These are phyloP conservation scores for Candida succiphila DNA, from an alignment of 805 yeast species.

Conservation along the genomic window DNA sequence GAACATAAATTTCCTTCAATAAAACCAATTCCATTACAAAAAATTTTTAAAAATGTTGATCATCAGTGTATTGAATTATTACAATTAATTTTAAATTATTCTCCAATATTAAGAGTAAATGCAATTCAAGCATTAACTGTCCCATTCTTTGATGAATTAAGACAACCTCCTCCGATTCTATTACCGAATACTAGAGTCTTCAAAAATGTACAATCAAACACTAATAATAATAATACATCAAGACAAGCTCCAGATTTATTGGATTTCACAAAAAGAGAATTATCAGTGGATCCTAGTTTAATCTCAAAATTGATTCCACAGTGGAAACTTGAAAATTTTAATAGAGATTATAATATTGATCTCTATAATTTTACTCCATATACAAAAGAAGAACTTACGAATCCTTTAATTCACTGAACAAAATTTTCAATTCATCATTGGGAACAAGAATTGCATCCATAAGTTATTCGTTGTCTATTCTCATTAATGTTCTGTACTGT, in stretches of 20 bases:
- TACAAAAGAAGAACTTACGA: slow-evolving; percentile 24
- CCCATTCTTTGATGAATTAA: slow-evolving; percentile 45
- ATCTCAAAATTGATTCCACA: slow-evolving; percentile 32
- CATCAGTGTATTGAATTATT: slow-evolving; percentile 46
- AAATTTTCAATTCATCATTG: no score
- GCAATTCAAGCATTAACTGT: slow-evolving; percentile 45
- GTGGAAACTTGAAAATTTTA: slow-evolving; percentile 16
- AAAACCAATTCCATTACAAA: slow-evolving; percentile 64
- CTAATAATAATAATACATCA: not conserved
- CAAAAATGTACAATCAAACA: slow-evolving; percentile 2
- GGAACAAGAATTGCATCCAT: no score
- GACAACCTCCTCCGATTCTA: slow-evolving; percentile 6
- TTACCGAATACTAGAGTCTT: slow-evolving; percentile 28
- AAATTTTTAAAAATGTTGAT: slow-evolving; percentile 52
- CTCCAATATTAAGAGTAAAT: slow-evolving; percentile 54
- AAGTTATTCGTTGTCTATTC: no score
- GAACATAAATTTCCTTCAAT: slow-evolving; percentile 91
- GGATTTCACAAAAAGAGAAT: slow-evolving; percentile 42
- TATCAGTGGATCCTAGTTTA: slow-evolving; percentile 32
- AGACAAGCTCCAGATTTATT: slow-evolving; percentile 30
- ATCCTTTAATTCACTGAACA: no score
- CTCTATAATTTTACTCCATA: slow-evolving; percentile 31
- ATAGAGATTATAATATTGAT: slow-evolving; percentile 11
- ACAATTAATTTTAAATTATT: slow-evolving; percentile 50
- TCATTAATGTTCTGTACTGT: no score